Percentiles rank a stretch among this genome's conserved stretches.
Conservation (phyloP, 495 filamentous ascomycete species). For the Gamarada debralockiae region DNA sequence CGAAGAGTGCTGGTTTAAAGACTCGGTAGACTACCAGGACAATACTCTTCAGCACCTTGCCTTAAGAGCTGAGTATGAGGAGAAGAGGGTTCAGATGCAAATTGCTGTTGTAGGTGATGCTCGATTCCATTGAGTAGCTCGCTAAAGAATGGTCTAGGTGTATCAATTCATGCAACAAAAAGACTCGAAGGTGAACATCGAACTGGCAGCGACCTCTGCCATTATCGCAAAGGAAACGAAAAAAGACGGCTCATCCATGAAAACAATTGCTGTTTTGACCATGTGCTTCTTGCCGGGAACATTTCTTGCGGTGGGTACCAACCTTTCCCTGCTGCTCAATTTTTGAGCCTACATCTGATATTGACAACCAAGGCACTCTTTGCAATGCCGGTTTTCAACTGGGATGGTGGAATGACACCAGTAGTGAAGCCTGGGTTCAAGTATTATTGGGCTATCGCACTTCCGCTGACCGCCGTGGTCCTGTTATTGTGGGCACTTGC, state of each 20-base stretch:
- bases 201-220: slow-evolving; percentile 44
- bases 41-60: slow-evolving; percentile 5
- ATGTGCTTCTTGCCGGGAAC: slow-evolving; percentile 50
- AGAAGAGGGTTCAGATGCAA: slow-evolving; percentile 9
- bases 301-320: slow-evolving; percentile 33
- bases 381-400: not conserved
- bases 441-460: slow-evolving; percentile 4
- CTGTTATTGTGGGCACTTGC: slow-evolving; percentile 1
- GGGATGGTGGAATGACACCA: too few species aligned
- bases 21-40: slow-evolving; percentile 2
- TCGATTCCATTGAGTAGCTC: not conserved
- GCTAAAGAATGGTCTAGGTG: slow-evolving; percentile 4
- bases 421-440: too few species aligned
- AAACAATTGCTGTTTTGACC: slow-evolving; percentile 45
- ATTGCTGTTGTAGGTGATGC: slow-evolving; percentile 5
- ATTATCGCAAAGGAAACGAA: too few species aligned
- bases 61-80: slow-evolving; percentile 2
- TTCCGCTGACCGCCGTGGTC: slow-evolving; percentile 7
- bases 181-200: slow-evolving; percentile 22
- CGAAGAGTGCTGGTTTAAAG: not conserved
- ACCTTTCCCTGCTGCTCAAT: too few species aligned
- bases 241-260: slow-evolving; percentile 48
- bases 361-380: not conserved
- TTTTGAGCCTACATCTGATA: too few species aligned
- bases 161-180: slow-evolving; percentile 17